Evolutionary conservation across 805 yeast genomes (phyloP), one percentile per base, ranked within the genome.

Genomic region (Kodamaea neixiangensis): DNA sequence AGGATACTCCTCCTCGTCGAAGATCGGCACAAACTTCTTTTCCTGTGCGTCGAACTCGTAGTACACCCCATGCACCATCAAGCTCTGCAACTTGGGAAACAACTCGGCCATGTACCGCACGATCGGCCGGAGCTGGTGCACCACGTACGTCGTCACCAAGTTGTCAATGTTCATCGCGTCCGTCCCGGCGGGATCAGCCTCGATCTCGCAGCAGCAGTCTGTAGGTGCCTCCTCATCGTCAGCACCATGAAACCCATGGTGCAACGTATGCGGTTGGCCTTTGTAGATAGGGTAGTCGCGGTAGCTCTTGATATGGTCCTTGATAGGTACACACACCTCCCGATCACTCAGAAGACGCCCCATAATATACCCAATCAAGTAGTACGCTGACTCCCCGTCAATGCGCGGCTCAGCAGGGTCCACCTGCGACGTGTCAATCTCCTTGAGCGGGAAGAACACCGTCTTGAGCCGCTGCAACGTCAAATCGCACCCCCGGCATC

Each of bases 21-120:
- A 69, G 5, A 66, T 61, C 9, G 72, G 69, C 19, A 51, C 48
- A 42, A 66, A 57, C 35, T 46, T 47, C 5, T 48, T 48, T 6
- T 33, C 37, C 13, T 44, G 40, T 6, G 35, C 20, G 14, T 34
- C 22, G 17, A 11, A 17, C 40, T 68, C 65, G 57, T 63, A 70
- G 51, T 64, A 66, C 21, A 70, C 62, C 2, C 76, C 75, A 53
- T 71, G 73, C 38, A 71, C 57, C 69, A 67, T 63, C 41, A 70
- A 57, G 39, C 47, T 60, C n/a, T 67, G 69, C 47, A 70, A 54
- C 6, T 60, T 51, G 17, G 39, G 45, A 44, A 69, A 65, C 7
- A 67, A 56, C 41, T 40, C 49, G 7, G 58, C 49, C 25, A 71
- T 51, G 51, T 65, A 70, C 25, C 53, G 35, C 9, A 65, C 62